These are phyloP conservation scores for Aspergillus steynii DNA, from an alignment of 495 filamentous ascomycete species.

Conservation along the genomic window DNA sequence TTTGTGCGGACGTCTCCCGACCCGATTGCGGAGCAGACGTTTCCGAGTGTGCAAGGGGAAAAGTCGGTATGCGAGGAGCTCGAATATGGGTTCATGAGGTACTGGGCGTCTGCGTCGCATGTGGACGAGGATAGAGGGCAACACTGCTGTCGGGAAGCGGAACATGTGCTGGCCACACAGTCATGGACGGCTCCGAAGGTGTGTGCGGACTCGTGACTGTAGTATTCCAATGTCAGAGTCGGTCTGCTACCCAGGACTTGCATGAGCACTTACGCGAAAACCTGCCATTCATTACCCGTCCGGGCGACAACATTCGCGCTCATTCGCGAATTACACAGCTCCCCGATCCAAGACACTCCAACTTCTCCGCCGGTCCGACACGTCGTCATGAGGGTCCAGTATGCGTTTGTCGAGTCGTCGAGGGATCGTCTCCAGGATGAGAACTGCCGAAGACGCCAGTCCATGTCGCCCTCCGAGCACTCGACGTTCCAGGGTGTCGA, in stretches of 20 bases:
- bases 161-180: constrained; percentile 66
- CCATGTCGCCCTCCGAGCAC: constrained; percentile 63
- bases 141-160: constrained; percentile 68
- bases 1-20: constrained; percentile 64
- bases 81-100: constrained; percentile 90
- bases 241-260: not conserved
- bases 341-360: constrained; percentile 84
- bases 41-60: constrained; percentile 82
- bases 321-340: constrained; percentile 69
- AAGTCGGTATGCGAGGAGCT: constrained; percentile 67
- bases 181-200: constrained; percentile 93
- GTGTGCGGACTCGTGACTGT: constrained; percentile 78
- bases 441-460: constrained; percentile 74
- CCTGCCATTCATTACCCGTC: constrained; percentile 81
- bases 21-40: constrained; percentile 78
- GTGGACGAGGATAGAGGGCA: constrained; percentile 66
- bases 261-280: constrained; percentile 60
- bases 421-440: constrained; percentile 71
- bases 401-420: constrained; percentile 68
- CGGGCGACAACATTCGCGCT: constrained; percentile 82
- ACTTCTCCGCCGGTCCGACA: constrained; percentile 78
- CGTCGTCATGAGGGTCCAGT: constrained; percentile 85
- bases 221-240: not conserved
- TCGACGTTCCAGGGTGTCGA: constrained; percentile 73
- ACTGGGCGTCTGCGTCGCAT: constrained; percentile 71